Base-by-base conservation (phyloP, 371 early-diverging fungal genomes). In the Neoconidiobolus thromboides region DNA sequence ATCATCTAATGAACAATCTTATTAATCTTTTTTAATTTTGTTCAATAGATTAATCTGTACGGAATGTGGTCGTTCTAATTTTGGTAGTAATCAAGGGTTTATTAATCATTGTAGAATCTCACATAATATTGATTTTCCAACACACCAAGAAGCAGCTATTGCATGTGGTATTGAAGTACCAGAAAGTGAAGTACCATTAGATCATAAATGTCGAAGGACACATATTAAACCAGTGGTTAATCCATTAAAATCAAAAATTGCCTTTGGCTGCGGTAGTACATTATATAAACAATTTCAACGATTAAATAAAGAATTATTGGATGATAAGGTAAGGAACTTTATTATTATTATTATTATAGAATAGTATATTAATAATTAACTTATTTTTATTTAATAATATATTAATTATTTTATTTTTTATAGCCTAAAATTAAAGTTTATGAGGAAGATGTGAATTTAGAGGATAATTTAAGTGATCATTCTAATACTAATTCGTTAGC, bases 51-150 rank as follows among this genome's bases (percentile, higher is more conserved):
- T 57, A 6, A 3, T 7, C 2, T 57, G 57, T 36, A 76, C 78
- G 2, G 61, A 50, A 46, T 82, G 82, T 67, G 58, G 56, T 41
- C 67, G 78, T 12, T 62, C 61, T 9, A 65, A 80, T 54, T 87
- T 89, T 67, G 68, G 71, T 3, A 83, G 77, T 63, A 71, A 78
- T 46, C 85, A 81, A 64, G 86, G 86, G 0, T 86, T 89, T 64
- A 62, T 87, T 3, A 85, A 82, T 59, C 90, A 89, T 67, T 82
- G 81, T 63, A 70, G 86, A 36, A 65, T 79, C 38, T 70, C 73
- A 40, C 86, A 86, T 65, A 65, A 69, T 4, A 65, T 76, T 15
- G 81, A 79, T 58, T 85, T 85, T 66, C 71, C 81, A 2, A 77
- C 73, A 44, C 75, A 80, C 53, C 78, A 80, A 47, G 82, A 86